Conservation (phyloP, 805 yeast species). For the Candida boidinii region DNA sequence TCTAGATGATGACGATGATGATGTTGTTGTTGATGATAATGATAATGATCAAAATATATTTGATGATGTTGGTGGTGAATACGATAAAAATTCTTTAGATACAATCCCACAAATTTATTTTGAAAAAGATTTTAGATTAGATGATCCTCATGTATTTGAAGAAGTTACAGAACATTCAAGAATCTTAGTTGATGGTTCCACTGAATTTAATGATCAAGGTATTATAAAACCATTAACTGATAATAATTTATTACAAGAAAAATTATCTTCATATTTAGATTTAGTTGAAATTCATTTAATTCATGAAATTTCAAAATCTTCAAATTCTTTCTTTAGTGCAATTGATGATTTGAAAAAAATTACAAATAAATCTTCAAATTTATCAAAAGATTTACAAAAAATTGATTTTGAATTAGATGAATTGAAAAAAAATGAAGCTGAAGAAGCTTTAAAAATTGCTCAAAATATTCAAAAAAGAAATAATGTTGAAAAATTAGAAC, state of each 20-base stretch:
- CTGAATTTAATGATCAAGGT: conserved; percentile 21
- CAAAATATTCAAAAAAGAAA: conserved; percentile 41
- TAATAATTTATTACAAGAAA: conserved; percentile 60
- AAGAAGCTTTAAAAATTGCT: conserved; percentile 40
- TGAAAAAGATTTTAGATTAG: conserved; percentile 63
- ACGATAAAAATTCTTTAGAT: conserved; percentile 24
- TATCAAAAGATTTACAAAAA: conserved; percentile 37
- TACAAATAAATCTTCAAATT: conserved; percentile 40
- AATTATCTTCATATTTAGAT: conserved; percentile 75
- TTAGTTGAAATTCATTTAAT: conserved; percentile 75
- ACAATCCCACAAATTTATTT: conserved; percentile 66
- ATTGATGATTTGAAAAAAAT: conserved; percentile 69
- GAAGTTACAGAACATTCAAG: conserved; percentile 58
- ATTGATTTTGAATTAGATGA: conserved; percentile 37
- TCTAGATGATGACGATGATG: conserved; percentile 7
- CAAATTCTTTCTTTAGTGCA: conserved; percentile 78
- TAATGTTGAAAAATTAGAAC: conserved; percentile 57
- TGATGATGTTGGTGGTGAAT: no score
- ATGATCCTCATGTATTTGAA: conserved; percentile 79
- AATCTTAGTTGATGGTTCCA: conserved; percentile 22
- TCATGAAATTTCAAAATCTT: conserved; percentile 74
- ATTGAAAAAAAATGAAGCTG: conserved; percentile 42
- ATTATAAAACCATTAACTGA: conserved; percentile 34
- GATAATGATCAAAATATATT: conserved; percentile 16
- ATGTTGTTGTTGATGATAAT: conserved; percentile 4